Evolutionary conservation across 345 rosid species (phyloP).

Genomic region (Stellera chamaejasme): DNA sequence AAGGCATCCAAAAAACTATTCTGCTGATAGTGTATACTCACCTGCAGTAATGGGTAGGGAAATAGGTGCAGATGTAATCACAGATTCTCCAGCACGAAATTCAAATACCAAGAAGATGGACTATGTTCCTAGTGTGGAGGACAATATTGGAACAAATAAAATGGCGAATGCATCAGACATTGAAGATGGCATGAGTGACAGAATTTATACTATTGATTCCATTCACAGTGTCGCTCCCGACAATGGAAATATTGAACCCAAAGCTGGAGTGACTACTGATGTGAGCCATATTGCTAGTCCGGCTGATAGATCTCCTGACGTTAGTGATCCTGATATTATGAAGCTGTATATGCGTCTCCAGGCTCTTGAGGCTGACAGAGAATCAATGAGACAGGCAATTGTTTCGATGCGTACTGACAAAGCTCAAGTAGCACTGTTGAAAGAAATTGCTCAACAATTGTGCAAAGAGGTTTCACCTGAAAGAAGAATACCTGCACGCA

Average conservation of each 20-base stretch:
- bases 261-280: conserved; percentile 31
- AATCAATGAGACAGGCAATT: conserved; percentile 89
- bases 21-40: conserved; percentile 57
- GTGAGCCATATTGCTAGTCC: conserved; percentile 47
- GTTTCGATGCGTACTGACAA: conserved; percentile 90
- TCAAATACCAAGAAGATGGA: conserved; percentile 46
- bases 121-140: conserved; percentile 29
- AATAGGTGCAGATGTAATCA: conserved; percentile 25
- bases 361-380: conserved; percentile 93
- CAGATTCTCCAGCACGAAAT: conserved; percentile 48
- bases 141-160: conserved; percentile 26
- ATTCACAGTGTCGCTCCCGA: conserved; percentile 37
- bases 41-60: conserved; percentile 37
- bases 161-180: conserved; percentile 44
- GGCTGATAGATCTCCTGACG: conserved; percentile 40
- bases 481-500: conserved; percentile 34
- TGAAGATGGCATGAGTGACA: conserved; percentile 66
- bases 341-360: conserved; percentile 89
- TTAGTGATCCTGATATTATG: conserved; percentile 65
- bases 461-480: conserved; percentile 71
- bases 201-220: conserved; percentile 89
- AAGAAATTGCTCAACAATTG: conserved; percentile 93
- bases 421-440: conserved; percentile 72
- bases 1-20: conserved; percentile 45
- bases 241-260: conserved; percentile 29